phyloP scores from a whole-genome alignment of 441 rosid species.

The Biscutella laevigata region DNA sequence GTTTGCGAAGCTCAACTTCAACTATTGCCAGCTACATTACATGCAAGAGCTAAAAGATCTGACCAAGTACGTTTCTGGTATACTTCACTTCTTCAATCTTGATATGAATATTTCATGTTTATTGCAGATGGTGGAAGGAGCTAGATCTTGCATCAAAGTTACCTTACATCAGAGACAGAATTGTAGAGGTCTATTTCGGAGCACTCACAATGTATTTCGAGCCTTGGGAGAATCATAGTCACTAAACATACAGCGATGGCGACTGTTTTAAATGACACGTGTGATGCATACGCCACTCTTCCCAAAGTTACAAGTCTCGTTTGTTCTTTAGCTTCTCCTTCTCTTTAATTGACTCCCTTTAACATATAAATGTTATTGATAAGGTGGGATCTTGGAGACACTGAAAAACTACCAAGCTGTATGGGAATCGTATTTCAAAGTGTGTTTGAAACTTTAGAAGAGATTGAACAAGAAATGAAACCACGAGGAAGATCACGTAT shows the following conservation, averaged over 20 bases:
- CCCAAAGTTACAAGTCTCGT: background rate
- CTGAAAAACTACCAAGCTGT: constrained; percentile 23
- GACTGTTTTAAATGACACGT: background rate
- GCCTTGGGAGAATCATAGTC: constrained; percentile 15
- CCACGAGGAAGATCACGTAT: constrained; percentile 9
- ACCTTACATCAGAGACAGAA: constrained; percentile 26
- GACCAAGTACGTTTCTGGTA: background rate
- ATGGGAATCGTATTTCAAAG: constrained; percentile 10
- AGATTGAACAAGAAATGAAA: constrained; percentile 7
- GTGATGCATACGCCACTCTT: constrained; percentile 7
- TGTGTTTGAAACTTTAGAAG: constrained; percentile 3
- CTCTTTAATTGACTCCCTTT: too few relatives aligned
- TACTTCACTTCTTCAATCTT: background rate
- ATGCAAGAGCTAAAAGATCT: constrained; percentile 7
- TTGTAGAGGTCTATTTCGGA: constrained; percentile 22
- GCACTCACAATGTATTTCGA: constrained; percentile 19
- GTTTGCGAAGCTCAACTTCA: constrained; percentile 17
- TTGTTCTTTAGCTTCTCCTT: too few relatives aligned
- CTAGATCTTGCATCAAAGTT: constrained; percentile 3
- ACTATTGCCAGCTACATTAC: background rate
- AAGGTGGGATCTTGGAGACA: constrained; percentile 28
- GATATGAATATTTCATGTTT: background rate
- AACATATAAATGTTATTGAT: too few relatives aligned
- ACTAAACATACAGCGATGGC: background rate
- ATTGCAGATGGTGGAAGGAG: constrained; percentile 31